phyloP scores from a whole-genome alignment of 2,329 filamentous ascomycete genomes.

The Ascochyta koolunga region DNA sequence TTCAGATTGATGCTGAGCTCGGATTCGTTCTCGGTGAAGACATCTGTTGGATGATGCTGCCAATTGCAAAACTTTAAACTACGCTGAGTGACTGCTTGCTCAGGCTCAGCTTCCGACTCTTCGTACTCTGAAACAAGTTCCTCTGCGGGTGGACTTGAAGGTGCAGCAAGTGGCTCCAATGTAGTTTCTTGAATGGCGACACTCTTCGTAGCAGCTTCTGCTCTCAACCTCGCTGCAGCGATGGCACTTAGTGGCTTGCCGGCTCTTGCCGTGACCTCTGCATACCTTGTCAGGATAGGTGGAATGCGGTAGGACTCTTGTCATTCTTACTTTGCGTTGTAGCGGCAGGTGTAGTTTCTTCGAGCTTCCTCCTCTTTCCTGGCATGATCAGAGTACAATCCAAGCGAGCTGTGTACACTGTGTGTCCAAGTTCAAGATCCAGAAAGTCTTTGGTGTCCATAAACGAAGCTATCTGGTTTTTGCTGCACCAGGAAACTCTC shows the following conservation, averaged over 20 bases:
- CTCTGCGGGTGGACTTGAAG: conserved; percentile 24
- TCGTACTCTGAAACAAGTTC: conserved; percentile 23
- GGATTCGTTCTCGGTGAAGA: conserved; percentile 31
- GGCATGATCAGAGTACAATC: too few relatives aligned
- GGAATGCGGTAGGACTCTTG: not conserved
- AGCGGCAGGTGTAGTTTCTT: conserved; percentile 1
- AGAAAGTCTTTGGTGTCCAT: too few relatives aligned
- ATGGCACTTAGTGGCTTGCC: conserved; percentile 41
- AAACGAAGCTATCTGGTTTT: too few relatives aligned
- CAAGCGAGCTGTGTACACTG: too few relatives aligned
- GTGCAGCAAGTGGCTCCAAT: conserved; percentile 20
- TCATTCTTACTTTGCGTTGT: conserved; percentile 15
- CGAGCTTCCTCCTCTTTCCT: conserved; percentile 39
- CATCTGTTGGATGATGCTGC: conserved; percentile 28
- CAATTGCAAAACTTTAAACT: conserved; percentile 43
- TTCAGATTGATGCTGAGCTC: conserved; percentile 36
- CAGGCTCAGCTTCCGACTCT: conserved; percentile 26
- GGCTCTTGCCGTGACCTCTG: conserved; percentile 15
- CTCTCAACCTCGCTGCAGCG: conserved; percentile 40
- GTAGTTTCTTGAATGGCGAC: conserved; percentile 16
- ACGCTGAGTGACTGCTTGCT: conserved; percentile 15
- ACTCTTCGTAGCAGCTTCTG: conserved; percentile 25
- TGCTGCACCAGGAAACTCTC: too few relatives aligned
- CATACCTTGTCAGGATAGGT: conserved; percentile 1
- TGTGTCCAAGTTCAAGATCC: too few relatives aligned